Conservation (phyloP, 441 rosid species). For the Populus hybrid region DNA sequence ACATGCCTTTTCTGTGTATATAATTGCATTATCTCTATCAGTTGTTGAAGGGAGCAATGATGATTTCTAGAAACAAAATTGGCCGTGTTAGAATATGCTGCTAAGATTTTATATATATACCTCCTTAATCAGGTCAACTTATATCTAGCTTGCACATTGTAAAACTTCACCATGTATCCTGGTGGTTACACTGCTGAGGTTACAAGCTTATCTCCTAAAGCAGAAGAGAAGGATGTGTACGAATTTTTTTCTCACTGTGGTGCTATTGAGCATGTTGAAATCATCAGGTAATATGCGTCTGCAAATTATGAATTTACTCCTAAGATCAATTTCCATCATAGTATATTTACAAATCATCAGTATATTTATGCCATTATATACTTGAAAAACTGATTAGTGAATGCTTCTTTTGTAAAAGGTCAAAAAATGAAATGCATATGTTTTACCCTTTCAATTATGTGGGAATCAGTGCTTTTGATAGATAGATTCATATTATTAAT, state of each 20-base stretch:
- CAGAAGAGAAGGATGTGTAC: conserved; percentile 59
- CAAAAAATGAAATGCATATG: not conserved
- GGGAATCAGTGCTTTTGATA: not conserved
- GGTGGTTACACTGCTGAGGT: conserved; percentile 75
- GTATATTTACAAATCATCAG: not conserved
- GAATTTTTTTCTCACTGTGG: conserved; percentile 78
- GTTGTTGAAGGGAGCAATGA: too few relatives aligned
- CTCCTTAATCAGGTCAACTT: conserved; percentile 14
- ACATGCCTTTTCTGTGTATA: conserved; percentile 12
- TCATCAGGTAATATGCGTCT: conserved; percentile 46
- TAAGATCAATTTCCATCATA: not conserved
- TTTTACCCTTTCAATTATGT: not conserved
- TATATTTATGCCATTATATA: not conserved
- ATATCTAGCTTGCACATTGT: not conserved
- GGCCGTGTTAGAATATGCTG: not conserved
- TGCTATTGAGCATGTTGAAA: conserved; percentile 56
- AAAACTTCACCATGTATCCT: conserved; percentile 46
- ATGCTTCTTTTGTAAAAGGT: not conserved
- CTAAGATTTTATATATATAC: conserved; percentile 14
- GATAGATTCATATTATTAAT: not conserved
- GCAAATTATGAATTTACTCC: not conserved
- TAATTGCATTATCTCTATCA: not conserved
- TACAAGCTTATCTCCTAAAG: conserved; percentile 63
- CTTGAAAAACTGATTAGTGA: not conserved
- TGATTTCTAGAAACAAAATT: too few relatives aligned